Evolutionary conservation across 2,329 filamentous ascomycete genomes (phyloP), one percentile per base, ranked within the genome.

Genomic region (Scopulariopsis brevicaulis): DNA sequence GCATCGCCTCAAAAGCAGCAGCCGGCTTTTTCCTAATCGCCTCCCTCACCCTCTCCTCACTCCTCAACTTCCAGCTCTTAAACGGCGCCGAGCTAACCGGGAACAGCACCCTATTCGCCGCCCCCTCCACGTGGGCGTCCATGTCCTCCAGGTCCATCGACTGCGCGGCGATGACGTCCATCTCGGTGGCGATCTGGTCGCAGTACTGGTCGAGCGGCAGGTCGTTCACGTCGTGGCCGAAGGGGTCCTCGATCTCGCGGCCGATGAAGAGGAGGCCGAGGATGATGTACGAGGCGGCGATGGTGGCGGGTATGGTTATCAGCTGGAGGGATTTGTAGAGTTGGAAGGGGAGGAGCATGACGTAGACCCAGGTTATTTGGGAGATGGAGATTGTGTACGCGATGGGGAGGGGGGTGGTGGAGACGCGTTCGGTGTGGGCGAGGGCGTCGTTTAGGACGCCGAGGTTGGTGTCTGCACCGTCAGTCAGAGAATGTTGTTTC

Each of bases 361-460:
- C 84, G 71, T 94, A 95, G 56, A 91, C 81, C 83, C 88, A 92
- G 35, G 90, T 90, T 67, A 94, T 93, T 69, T 95, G 90, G 22
- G 85, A 84, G 68, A 94, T 92, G 65, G 89, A 83, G 65, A 95
- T 94, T 63, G 82, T 84, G 74, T 95, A 95, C 53, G 89, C 90
- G 58, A 90, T 80, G 2, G 90, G 90, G 0, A 95, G 80, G 1
- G 90, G 90, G 0, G 90, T 95, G 69, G 86, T 88, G 35, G 93
- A 81, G 22, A 95, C 85, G 61, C 90, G 86, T 66, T 94, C 89
- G 54, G 84, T 84, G 59, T 85, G 84, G 18, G 82, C 82, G 63
- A 90, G 75, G 58, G 85, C 81, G 63, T 95, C 90, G 66, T 88
- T 89, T 57, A 95, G 74, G 4, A 79, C 70, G 54, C 77, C 75